Evolutionary conservation across 768 basidiomycete species (phyloP).

Genomic region (Termitomyces sp.): DNA sequence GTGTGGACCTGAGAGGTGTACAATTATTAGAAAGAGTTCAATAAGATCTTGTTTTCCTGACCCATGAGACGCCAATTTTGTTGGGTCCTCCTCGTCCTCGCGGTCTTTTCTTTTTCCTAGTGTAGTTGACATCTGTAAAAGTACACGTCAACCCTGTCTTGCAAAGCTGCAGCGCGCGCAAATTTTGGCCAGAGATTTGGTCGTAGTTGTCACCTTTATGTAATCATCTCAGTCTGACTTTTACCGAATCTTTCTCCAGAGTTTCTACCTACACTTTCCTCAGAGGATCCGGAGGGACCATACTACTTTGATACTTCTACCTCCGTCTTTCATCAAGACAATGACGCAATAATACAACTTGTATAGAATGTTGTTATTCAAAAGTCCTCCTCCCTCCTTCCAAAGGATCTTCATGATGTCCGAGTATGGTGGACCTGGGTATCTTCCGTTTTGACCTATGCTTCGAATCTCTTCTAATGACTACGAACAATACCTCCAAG

Average conservation of each 20-base stretch:
- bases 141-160: background rate
- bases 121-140: slow-evolving; percentile 16
- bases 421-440: no score
- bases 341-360: background rate
- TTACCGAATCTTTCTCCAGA: background rate
- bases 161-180: background rate
- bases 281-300: background rate
- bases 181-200: slow-evolving; percentile 1
- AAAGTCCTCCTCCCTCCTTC: background rate
- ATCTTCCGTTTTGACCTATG: background rate
- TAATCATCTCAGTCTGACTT: background rate
- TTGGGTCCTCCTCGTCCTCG: slow-evolving; percentile 26
- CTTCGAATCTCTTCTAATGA: background rate
- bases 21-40: background rate
- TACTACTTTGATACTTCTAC: background rate
- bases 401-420: background rate
- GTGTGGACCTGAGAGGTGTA: slow-evolving; percentile 55
- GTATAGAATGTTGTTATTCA: background rate
- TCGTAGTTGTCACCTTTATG: slow-evolving; percentile 1
- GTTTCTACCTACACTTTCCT: no score
- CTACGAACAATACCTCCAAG: background rate
- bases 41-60: slow-evolving; percentile 13
- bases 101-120: slow-evolving; percentile 42
- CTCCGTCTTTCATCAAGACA: background rate
- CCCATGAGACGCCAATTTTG: slow-evolving; percentile 25